These are phyloP conservation scores for Vararia minispora DNA, from an alignment of 768 basidiomycete species.

Conservation along the genomic window DNA sequence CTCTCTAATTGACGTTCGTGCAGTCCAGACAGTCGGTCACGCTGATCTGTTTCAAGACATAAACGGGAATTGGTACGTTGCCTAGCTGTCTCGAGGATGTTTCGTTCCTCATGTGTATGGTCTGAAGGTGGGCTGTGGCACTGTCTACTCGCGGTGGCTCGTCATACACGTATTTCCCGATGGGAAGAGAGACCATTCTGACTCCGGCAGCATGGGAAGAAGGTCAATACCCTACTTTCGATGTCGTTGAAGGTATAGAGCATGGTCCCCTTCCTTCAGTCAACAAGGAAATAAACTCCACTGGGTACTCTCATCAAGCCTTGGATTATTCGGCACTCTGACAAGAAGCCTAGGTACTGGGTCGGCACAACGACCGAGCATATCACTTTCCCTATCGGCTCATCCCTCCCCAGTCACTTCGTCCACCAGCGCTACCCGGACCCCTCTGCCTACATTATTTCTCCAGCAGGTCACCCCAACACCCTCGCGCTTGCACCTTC, in stretches of 20 bases:
- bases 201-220: slow-evolving; percentile 22
- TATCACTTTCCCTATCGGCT: slow-evolving; percentile 16
- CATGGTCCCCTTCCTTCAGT: no score
- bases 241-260: no score
- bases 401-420: slow-evolving; percentile 19
- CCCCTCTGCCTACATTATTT: slow-evolving; percentile 12
- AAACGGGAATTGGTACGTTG: slow-evolving; percentile 23
- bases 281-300: no score
- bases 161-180: slow-evolving; percentile 12
- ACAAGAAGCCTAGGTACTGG: no score
- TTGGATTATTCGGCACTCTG: neutral
- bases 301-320: neutral
- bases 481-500: slow-evolving; percentile 18
- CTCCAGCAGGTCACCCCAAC: slow-evolving; percentile 15
- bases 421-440: slow-evolving; percentile 22
- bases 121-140: slow-evolving; percentile 17
- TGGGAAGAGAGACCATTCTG: slow-evolving; percentile 28
- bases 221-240: slow-evolving; percentile 19
- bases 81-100: no score
- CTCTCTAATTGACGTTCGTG: neutral
- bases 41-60: slow-evolving; percentile 25
- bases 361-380: slow-evolving; percentile 12
- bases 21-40: slow-evolving; percentile 29
- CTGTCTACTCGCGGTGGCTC: slow-evolving; percentile 14
- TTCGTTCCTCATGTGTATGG: no score